Base-by-base conservation (phyloP, 2,329 filamentous ascomycete genomes). In the Cyclaneusma minus region DNA sequence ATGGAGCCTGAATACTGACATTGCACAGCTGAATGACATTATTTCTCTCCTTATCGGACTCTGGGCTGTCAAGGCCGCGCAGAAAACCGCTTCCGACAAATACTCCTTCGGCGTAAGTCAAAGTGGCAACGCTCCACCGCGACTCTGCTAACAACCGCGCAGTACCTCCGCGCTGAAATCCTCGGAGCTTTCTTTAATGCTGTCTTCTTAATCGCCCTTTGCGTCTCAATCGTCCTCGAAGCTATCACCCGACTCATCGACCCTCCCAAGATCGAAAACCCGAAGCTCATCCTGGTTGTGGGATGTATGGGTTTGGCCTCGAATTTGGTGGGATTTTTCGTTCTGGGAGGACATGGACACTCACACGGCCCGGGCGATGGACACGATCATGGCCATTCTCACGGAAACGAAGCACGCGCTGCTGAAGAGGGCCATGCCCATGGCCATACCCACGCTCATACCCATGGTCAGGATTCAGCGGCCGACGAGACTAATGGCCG, bases 91-190 rank as follows among this genome's bases (percentile, higher is more conserved):
- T 0, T 91, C 84, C 6, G 85, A 92, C 43, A 81, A 78, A 51
- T 98, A 89, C 49, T 94, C 89, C 10, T 98, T 94, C 51, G 89
- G 89, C 30, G 81, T 85, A 59, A 50, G 77, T 60, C 27, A 22
- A n/a, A n/a, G n/a, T 25, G 23, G 12, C 24, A 7, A 7, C n/a
- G 16, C 14, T 10, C 14, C 13, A 14, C 25, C 11, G 13, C 29
- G 16, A 20, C 9, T 31, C 26, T 29, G 35, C 40, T 50, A 38
- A 53, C 28, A 25, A 7, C 17, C 11, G 13, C 18, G 6, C 41
- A 87, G 79, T 98, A 85, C 81, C 78, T 95, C 60, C 82, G 89
- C 40, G 89, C 89, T 18, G 89, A 98, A 60, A 95, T 92, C 7
- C 65, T 98, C 5, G 89, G 89, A 45, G 89, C 89, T 24, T 75